Evolutionary conservation across 202 grass and related monocot genomes (phyloP).

Genomic region (Elaeis oleifera): DNA sequence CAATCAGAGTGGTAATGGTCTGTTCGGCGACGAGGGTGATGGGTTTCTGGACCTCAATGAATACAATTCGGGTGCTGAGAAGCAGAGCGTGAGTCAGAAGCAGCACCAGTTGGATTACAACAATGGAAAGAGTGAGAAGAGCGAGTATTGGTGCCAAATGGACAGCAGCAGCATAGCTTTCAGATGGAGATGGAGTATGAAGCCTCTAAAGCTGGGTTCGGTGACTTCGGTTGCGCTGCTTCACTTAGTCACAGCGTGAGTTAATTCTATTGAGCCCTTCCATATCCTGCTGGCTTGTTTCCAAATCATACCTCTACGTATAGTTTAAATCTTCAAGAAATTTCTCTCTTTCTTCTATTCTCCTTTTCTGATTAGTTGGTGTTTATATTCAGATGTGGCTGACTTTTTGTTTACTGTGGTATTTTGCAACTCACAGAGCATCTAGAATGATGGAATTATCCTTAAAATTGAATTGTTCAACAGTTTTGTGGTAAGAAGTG

Average conservation of each 20-base stretch:
- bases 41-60: conserved; percentile 45
- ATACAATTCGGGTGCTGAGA: neutral
- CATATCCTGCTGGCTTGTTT: neutral
- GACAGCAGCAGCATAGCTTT: conserved; percentile 8
- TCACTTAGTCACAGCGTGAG: conserved; percentile 38
- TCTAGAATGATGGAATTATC: no score
- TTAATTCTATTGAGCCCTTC: neutral
- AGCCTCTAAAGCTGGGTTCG: conserved; percentile 16
- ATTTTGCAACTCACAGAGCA: no score
- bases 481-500: no score
- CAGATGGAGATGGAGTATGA: conserved; percentile 17
- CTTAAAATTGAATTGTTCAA: no score
- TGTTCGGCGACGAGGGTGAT: conserved; percentile 27
- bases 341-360: neutral
- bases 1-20: neutral
- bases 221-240: conserved; percentile 21
- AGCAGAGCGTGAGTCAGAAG: conserved; percentile 4
- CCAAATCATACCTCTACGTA: conserved; percentile 1
- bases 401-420: no score
- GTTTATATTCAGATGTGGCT: no score
- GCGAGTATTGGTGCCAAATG: conserved; percentile 36
- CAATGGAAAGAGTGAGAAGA: conserved; percentile 18
- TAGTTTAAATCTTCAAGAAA: neutral
- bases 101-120: neutral
- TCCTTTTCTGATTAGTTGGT: no score